A percentile compares a stretch with the other conserved stretches of the same genome.
Evolutionary conservation across 331 rosid species (phyloP).

Genomic region (Acacia concinna): DNA sequence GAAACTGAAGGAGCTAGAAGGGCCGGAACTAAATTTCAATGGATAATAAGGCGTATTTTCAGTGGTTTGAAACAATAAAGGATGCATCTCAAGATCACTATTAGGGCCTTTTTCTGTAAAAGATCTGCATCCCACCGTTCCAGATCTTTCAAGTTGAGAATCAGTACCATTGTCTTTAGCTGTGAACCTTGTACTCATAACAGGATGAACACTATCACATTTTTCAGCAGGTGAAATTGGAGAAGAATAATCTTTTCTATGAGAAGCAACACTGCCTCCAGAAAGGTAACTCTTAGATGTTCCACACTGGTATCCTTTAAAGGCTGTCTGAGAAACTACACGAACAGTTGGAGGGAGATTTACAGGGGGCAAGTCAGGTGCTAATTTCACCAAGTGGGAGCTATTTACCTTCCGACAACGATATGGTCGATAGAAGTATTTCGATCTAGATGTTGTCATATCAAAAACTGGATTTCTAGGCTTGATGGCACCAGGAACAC

Average conservation of each 20-base stretch:
- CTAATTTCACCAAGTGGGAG: constrained; percentile 69
- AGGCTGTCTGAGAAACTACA: constrained; percentile 77
- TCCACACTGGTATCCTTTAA: constrained; percentile 55
- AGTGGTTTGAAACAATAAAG: constrained; percentile 78
- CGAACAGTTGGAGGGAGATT: constrained; percentile 94
- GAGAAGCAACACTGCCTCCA: constrained; percentile 43
- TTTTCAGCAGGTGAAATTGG: constrained; percentile 47
- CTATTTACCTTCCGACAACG: constrained; percentile 52
- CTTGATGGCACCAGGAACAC: constrained; percentile 37
- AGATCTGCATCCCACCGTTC: constrained; percentile 43
- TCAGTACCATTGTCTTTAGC: constrained; percentile 36
- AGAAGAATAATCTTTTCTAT: constrained; percentile 39
- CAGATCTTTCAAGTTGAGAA: constrained; percentile 43
- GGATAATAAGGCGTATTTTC: constrained; percentile 62
- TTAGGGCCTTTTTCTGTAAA: constrained; percentile 49
- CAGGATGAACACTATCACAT: constrained; percentile 24
- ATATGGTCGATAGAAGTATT: constrained; percentile 52
- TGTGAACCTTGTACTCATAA: constrained; percentile 32
- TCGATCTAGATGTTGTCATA: constrained; percentile 40
- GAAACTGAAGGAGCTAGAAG: constrained; percentile 65
- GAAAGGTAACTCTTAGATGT: constrained; percentile 47
- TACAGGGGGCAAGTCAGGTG: constrained; percentile 90
- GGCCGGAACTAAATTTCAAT: constrained; percentile 47
- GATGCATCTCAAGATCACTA: constrained; percentile 90
- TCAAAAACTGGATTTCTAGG: constrained; percentile 43